These are phyloP conservation scores for Pulveroboletus ravenelii DNA, from an alignment of 768 basidiomycete species.

Conservation along the genomic window DNA sequence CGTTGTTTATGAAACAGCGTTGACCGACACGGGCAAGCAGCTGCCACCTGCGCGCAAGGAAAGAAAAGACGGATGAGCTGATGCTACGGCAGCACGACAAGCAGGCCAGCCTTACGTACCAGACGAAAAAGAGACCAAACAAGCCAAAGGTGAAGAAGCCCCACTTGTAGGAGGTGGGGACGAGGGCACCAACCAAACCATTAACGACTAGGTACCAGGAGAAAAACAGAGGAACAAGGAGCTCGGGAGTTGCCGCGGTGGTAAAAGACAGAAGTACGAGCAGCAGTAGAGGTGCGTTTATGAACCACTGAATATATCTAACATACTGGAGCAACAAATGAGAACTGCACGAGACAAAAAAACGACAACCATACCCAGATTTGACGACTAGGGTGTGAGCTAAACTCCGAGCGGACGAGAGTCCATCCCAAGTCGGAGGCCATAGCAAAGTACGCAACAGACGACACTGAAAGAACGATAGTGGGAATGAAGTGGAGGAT, in stretches of 20 bases:
- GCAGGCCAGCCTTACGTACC: constrained; percentile 29
- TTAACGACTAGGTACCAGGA: constrained; percentile 42
- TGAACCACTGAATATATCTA: constrained; percentile 53
- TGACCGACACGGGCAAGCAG: constrained; percentile 27
- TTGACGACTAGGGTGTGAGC: constrained; percentile 30
- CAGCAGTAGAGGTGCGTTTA: constrained; percentile 50
- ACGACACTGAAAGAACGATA: constrained; percentile 42
- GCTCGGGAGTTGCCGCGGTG: constrained; percentile 44
- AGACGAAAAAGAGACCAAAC: constrained; percentile 45
- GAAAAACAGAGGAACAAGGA: constrained; percentile 37
- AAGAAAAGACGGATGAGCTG: background rate
- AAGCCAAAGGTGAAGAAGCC: constrained; percentile 46
- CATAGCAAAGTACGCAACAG: constrained; percentile 50
- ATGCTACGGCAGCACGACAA: constrained; percentile 7
- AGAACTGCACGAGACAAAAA: background rate
- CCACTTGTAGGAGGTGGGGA: constrained; percentile 51
- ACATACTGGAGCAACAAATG: constrained; percentile 35
- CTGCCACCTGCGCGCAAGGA: constrained; percentile 20
- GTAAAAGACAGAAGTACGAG: constrained; percentile 44
- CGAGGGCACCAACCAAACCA: constrained; percentile 49
- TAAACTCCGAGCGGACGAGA: constrained; percentile 37
- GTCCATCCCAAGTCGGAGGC: constrained; percentile 52
- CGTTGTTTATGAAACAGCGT: constrained; percentile 22
- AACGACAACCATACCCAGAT: constrained; percentile 37
- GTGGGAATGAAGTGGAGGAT: constrained; percentile 48